phyloP scores from a whole-genome alignment of 129 eudicot species.

The Pulicaria dysenterica region DNA sequence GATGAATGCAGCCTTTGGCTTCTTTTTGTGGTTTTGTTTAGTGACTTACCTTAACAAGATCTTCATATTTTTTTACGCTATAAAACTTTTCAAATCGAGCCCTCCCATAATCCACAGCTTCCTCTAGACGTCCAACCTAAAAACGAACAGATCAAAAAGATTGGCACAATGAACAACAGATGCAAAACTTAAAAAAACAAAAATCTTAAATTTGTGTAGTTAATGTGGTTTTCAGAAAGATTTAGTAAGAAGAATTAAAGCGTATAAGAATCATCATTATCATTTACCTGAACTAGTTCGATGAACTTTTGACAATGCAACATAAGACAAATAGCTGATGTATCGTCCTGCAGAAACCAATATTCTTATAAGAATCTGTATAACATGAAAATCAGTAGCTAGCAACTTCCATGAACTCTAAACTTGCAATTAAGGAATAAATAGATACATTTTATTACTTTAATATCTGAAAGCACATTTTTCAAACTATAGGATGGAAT shows the following conservation, averaged over 20 bases:
- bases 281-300: slow-evolving; percentile 85
- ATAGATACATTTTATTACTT: not conserved
- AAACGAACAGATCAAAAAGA: slow-evolving; percentile 6
- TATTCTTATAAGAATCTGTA: not conserved
- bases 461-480: no score
- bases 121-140: slow-evolving; percentile 70
- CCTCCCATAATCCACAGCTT: slow-evolving; percentile 78
- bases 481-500: not conserved
- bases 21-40: not conserved
- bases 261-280: slow-evolving; percentile 2
- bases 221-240: no score
- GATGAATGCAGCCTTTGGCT: not conserved
- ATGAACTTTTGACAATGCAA: slow-evolving; percentile 92
- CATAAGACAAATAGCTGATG: slow-evolving; percentile 71
- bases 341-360: slow-evolving; percentile 59
- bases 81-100: slow-evolving; percentile 58
- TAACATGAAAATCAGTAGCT: slow-evolving; percentile 14
- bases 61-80: slow-evolving; percentile 45
- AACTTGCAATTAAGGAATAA: not conserved
- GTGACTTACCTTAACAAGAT: slow-evolving; percentile 61
- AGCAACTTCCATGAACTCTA: not conserved
- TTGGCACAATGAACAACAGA: not conserved
- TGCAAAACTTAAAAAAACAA: not conserved
- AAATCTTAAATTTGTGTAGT: no score
- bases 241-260: not conserved